Base-by-base conservation (phyloP, 2,329 filamentous ascomycete genomes). In the Ophiocordyceps camponoti-saundersi region DNA sequence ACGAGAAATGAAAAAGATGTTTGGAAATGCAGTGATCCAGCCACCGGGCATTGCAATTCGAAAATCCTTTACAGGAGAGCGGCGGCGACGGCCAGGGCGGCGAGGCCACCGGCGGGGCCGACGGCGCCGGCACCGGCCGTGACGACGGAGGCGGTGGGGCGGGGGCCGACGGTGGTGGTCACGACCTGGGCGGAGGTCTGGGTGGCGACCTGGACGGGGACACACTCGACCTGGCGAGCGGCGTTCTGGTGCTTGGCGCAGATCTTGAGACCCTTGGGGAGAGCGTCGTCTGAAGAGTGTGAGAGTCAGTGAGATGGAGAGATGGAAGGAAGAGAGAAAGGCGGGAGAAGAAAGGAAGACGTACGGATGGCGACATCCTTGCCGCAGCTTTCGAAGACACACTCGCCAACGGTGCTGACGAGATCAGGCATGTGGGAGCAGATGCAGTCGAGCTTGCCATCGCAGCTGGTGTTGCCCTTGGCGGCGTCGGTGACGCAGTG, bases 41-140 rank as follows among this genome's bases (percentile, higher is more conserved):
- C 11, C 15, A 36, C 32, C 7, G 32, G n/a, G n/a, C n/a, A n/a
- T n/a, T n/a, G n/a, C n/a, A n/a, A n/a, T n/a, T n/a, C n/a, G n/a
- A n/a, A n/a, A n/a, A 30, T 10, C 36, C n/a, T 6, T 64, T 65
- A 65, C 60, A 65, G 60, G 52, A 62, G 61, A 51, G 65, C 47
- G 48, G 54, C 61, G 49, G 52, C 59, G 44, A 62, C 48, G 44
- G 53, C 58, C 44, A 59, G 52, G 52, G 63, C 54, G 54, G 59
- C 62, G 20, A 62, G 46, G 46, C 52, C 59, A n/a, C 60, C 59
- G 21, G 60, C 40, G 53, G 59, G 54, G 51, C 52, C 56, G 47
- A 61, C 36, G 45, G 52, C 54, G 46, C 58, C 59, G 46, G 61
- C 62, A 46, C 54, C 61, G 49, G 49, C 57, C 47, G 55, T 55